Evolutionary conservation across 148 eudicot species (phyloP).

Genomic region (Simmondsia chinensis): DNA sequence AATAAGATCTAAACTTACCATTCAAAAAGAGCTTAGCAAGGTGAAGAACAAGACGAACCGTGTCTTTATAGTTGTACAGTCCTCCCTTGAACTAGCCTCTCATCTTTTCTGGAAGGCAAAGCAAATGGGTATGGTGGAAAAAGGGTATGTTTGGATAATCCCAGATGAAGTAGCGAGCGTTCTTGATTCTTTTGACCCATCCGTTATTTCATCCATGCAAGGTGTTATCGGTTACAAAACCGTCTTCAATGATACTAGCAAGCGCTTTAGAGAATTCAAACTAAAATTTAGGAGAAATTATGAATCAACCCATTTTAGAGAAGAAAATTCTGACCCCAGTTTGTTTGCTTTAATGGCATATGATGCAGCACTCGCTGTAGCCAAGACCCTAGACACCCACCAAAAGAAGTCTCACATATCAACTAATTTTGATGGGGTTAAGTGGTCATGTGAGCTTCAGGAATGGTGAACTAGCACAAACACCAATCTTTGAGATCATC

Average conservation of each 20-base stretch:
- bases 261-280: conserved; percentile 13
- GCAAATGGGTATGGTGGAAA: conserved; percentile 28
- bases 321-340: conserved; percentile 17
- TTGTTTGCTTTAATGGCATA: conserved; percentile 36
- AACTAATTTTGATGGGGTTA: conserved; percentile 11
- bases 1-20: conserved; percentile 3
- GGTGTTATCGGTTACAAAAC: conserved; percentile 31
- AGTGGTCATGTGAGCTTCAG: conserved; percentile 9
- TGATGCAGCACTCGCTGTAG: conserved; percentile 19
- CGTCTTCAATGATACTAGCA: conserved; percentile 11
- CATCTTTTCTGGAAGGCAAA: conserved; percentile 33
- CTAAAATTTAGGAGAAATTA: conserved; percentile 10
- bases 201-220: conserved; percentile 25
- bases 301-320: conserved; percentile 14
- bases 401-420: not conserved
- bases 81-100: conserved; percentile 20
- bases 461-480: not conserved
- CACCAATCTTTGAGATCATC: not conserved
- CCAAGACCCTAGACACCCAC: conserved; percentile 8
- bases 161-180: conserved; percentile 18
- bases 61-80: conserved; percentile 37
- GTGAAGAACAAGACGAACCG: conserved; percentile 17
- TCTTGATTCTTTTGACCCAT: conserved; percentile 23
- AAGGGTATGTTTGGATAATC: conserved; percentile 32
- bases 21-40: conserved; percentile 12